Base-by-base conservation (phyloP, 106 monocot species). In the Acanthochlamys bracteata region DNA sequence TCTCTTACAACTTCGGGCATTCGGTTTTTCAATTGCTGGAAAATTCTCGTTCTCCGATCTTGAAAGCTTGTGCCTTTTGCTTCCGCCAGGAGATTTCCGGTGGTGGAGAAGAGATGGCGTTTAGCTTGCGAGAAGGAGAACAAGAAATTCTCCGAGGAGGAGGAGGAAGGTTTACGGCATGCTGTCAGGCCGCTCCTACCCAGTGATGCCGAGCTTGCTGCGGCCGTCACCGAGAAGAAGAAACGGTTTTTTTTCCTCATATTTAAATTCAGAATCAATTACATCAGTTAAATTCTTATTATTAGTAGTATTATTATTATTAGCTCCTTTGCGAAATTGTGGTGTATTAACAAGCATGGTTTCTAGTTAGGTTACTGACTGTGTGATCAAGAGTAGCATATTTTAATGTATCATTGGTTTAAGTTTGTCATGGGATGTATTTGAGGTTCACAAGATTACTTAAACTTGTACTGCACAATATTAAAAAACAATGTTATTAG, bases 81-180 rank as follows among this genome's bases (percentile, higher is more conserved):
- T 39, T 39, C 15, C 22, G 20, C n/a, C 70, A 89, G 95, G 90
- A 80, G 82, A 54, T 95, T 95, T 58, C 84, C 95, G 3, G 82
- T 83, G 20, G 90, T 95, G 63, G 95, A 95, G 87, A 95, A 77
- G 74, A 78, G 82, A 61, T 95, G 95, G 95, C 79, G 82, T 11
- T 4, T 59, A 33, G 86, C 90, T 39, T 87, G 90, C 41, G 68
- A 78, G 79, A 73, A 53, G 27, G 81, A 81, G 57, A 74, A 59
- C 7, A 73, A 67, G 39, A 15, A 11, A 14, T 52, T 60, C 11
- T 57, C 2, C 42, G 41, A 17, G 7, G 54, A 41, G 22, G 33
- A 55, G 6, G 61, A 15, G 16, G 26, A 53, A 13, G 20, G 60
- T 24, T 25, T 20, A 24, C 41, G 39, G 25, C 63, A 43, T 11